Conservation (phyloP, 73 alveolate species). For the Blepharisma stoltei region DNA sequence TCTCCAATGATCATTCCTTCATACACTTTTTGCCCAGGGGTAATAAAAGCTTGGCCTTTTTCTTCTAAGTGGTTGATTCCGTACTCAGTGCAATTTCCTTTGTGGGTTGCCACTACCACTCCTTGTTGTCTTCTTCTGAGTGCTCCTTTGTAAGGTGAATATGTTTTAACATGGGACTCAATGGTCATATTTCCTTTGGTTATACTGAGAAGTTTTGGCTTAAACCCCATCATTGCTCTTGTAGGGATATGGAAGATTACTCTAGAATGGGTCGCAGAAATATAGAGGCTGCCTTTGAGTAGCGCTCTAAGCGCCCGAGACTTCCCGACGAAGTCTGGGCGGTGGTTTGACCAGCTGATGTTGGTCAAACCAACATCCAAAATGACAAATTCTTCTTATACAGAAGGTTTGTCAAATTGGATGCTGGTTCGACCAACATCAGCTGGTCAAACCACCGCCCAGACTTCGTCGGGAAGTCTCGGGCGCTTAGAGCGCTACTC, state of each 20-base stretch:
- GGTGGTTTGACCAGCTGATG: no score
- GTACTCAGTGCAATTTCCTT: conserved; percentile 67
- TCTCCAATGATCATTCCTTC: conserved; percentile 86
- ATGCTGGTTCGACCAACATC: no score
- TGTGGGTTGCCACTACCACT: conserved; percentile 64
- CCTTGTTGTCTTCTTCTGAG: conserved; percentile 70
- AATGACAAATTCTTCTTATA: no score
- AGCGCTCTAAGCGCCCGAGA: no score
- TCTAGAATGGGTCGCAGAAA: conserved; percentile 41
- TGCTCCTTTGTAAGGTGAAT: conserved; percentile 69
- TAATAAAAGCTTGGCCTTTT: conserved; percentile 72
- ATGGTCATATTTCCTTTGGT: conserved; percentile 82
- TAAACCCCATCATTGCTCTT: conserved; percentile 82
- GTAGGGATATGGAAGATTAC: conserved; percentile 74
- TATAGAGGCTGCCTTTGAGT: no score
- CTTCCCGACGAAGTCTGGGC: no score
- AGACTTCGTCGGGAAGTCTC: no score
- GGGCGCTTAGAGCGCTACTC: no score
- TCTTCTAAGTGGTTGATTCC: conserved; percentile 72
- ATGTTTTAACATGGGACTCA: conserved; percentile 56
- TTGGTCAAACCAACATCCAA: no score
- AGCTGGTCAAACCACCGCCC: no score
- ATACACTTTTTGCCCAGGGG: conserved; percentile 63
- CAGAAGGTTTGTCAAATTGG: no score
- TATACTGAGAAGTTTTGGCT: conserved; percentile 64